Base-by-base conservation (phyloP, 352 stramenopile species). In the Nothophytophthora sp. region DNA sequence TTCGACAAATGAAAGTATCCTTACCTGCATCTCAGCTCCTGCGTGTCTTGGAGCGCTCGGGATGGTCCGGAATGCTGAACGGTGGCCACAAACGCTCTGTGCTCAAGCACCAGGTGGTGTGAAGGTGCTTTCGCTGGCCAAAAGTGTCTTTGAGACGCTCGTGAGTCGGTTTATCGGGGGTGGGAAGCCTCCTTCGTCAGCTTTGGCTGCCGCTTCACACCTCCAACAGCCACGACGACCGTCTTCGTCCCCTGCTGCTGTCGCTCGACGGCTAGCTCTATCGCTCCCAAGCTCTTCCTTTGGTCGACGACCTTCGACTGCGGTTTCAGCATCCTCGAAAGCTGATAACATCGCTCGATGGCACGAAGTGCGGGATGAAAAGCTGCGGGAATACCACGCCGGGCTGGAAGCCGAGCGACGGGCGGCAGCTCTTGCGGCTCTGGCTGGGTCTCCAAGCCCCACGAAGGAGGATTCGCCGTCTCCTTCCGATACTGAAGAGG, bases 41-140 rank as follows among this genome's bases (percentile, higher is more conserved):
- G 20, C 15, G 8, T 78, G 60, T 23, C 41, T 82, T n/a, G 76
- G 76, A 13, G 69, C 82, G 20, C 29, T 88, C 4, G 66, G 69
- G 1, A 73, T 88, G 60, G 53, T 86, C 15, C 67, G 54, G 6
- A 79, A 67, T 16, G 45, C 48, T 4, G 69, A 78, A 25, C 46
- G 61, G 5, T 88, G 73, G 76, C 18, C 55, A 11, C 54, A 30
- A 28, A 79, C 71, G 2, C 51, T 82, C 19, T 43, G 41, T 38
- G 58, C 60, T 18, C 32, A 47, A 3, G 50, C 52, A 1, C 5
- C 42, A 28, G 39, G 25, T 22, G 50, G 50, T 13, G 73, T 47
- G 0, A 81, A 69, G 33, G 35, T 66, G 3, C 50, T 88, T 3
- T 39, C 43, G 2, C 23, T 84, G 6, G 44, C 73, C 0, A 54